A percentile compares a stretch with the other conserved stretches of the same genome.
Evolutionary conservation across 1,284 basidiomycete species (phyloP).

Genomic region (Trichosporon ovoides): DNA sequence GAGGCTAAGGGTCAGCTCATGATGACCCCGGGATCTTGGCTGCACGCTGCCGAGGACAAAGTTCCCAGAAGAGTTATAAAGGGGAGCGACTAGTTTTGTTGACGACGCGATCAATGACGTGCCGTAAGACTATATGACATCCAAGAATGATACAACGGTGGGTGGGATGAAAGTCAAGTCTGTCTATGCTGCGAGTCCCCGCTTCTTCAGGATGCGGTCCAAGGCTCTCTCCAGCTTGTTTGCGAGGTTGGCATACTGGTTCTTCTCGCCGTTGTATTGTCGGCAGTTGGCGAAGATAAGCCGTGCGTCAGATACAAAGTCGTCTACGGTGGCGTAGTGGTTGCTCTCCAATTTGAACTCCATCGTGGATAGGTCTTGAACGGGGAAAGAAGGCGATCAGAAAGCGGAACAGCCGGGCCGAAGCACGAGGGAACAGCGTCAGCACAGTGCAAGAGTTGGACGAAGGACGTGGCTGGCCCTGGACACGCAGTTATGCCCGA

Average conservation of each 20-base stretch:
- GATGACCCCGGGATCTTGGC: too few relatives aligned
- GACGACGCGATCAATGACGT: too few relatives aligned
- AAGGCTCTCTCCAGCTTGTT: constrained; percentile 64
- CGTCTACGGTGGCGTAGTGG: constrained; percentile 67
- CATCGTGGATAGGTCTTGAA: constrained; percentile 92
- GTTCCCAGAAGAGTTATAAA: too few relatives aligned
- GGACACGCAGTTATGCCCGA: too few relatives aligned
- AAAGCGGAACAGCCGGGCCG: too few relatives aligned
- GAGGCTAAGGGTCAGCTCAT: too few relatives aligned
- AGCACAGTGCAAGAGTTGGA: neutral
- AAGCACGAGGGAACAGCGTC: neutral
- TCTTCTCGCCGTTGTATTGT: constrained; percentile 78
- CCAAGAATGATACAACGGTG: too few relatives aligned
- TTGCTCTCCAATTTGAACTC: constrained; percentile 80
- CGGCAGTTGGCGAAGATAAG: constrained; percentile 89
- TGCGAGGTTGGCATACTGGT: constrained; percentile 81
- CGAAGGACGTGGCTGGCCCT: neutral
- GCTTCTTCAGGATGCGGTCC: constrained; percentile 49
- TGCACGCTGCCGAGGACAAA: too few relatives aligned
- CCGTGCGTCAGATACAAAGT: constrained; percentile 73
- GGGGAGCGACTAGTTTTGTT: too few relatives aligned
- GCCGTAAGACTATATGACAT: too few relatives aligned
- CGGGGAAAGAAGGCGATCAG: too few relatives aligned
- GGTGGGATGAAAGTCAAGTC: too few relatives aligned
- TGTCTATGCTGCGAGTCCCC: constrained; percentile 11